phyloP scores from a whole-genome alignment of 139 green algal species.

The Pseudopediastrum boryanum region DNA sequence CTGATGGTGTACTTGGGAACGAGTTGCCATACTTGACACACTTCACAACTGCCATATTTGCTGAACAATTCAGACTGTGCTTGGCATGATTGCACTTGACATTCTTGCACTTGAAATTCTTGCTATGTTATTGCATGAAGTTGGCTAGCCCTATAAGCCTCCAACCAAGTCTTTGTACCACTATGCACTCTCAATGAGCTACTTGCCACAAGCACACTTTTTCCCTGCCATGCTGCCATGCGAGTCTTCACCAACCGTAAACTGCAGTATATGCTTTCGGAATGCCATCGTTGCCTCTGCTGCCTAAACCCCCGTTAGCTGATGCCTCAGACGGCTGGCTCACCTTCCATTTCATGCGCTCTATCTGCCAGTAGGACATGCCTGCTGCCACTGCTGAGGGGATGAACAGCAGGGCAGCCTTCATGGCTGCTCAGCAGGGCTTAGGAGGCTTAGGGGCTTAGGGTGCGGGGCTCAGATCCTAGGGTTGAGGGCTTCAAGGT shows the following conservation, averaged over 20 bases:
- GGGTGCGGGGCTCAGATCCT: too few relatives aligned
- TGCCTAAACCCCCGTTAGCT: not conserved
- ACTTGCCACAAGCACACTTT: not conserved
- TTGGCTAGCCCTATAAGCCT: not conserved
- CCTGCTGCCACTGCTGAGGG: slow-evolving; percentile 33
- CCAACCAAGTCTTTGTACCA: not conserved
- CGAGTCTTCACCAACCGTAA: not conserved
- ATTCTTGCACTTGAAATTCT: not conserved
- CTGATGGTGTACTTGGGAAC: too few relatives aligned
- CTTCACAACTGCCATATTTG: too few relatives aligned
- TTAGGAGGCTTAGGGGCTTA: too few relatives aligned
- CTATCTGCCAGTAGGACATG: slow-evolving; percentile 37
- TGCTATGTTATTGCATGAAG: not conserved
- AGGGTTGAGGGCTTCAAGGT: too few relatives aligned
- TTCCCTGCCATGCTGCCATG: not conserved
- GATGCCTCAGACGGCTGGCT: not conserved
- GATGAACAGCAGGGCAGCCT: slow-evolving; percentile 22
- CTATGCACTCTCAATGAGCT: too few relatives aligned
- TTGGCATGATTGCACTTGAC: too few relatives aligned
- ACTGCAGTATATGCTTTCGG: not conserved
- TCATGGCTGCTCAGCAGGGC: too few relatives aligned
- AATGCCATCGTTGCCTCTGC: not conserved
- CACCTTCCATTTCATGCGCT: slow-evolving; percentile 42
- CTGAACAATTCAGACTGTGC: too few relatives aligned
- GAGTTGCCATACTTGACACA: too few relatives aligned